phyloP scores from a whole-genome alignment of 129 eudicot species.

The Glebionis coronaria region DNA sequence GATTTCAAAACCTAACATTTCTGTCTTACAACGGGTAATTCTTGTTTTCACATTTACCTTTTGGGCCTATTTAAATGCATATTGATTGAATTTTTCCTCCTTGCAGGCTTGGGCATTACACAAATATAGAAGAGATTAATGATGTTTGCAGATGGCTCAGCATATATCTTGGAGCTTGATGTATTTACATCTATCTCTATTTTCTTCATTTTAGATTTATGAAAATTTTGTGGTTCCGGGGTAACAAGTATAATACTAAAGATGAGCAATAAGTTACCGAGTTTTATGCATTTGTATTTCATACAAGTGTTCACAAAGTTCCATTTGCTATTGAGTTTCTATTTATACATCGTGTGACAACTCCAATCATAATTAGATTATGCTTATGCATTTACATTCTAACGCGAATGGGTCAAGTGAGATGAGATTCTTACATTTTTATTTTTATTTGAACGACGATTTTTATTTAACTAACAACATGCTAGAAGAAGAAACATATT shows the following conservation, averaged over 20 bases:
- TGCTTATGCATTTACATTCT: no score
- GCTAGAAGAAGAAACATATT: no score
- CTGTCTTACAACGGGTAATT: conserved; percentile 60
- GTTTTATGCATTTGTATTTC: conserved; percentile 18
- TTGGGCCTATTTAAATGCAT: background rate
- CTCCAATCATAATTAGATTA: no score
- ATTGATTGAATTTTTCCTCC: conserved; percentile 12
- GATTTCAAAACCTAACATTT: conserved; percentile 60
- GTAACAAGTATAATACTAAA: background rate
- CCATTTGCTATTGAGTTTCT: background rate
- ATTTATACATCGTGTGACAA: conserved; percentile 9
- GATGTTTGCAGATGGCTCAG: conserved; percentile 70
- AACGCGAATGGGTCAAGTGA: no score
- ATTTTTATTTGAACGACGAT: no score
- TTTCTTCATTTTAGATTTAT: conserved; percentile 14
- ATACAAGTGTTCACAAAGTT: background rate
- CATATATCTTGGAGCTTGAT: conserved; percentile 43
- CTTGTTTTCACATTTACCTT: conserved; percentile 7
- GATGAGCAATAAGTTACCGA: conserved; percentile 16
- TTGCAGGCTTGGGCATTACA: conserved; percentile 81
- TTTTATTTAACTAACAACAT: no score
- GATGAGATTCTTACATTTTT: no score
- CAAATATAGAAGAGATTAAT: conserved; percentile 61
- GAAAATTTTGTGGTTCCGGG: conserved; percentile 2
- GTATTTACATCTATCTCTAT: conserved; percentile 4